A percentile compares a stretch with the other conserved stretches of the same genome.
Conservation (phyloP, 2,329 filamentous ascomycete genomes). For the Zymoseptoria crescenta region DNA sequence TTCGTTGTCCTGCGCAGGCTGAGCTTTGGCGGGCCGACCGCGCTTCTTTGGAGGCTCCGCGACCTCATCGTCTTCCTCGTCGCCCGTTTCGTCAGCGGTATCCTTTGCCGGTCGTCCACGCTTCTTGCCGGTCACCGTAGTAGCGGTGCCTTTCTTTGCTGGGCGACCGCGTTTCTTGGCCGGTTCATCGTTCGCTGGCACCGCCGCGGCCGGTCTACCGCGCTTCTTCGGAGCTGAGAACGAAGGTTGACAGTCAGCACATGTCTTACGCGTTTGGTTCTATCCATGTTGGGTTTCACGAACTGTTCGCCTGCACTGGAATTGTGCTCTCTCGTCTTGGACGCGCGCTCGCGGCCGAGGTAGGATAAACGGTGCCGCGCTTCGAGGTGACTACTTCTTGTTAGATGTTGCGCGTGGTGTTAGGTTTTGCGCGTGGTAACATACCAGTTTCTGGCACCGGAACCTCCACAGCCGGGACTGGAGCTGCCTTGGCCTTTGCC, state of each 20-base stretch:
- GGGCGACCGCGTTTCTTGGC: constrained; percentile 26
- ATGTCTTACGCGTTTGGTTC: neutral
- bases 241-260: neutral
- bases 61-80: constrained; percentile 1
- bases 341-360: constrained; percentile 23
- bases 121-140: constrained; percentile 6
- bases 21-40: constrained; percentile 18
- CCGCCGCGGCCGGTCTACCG: constrained; percentile 7
- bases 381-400: constrained; percentile 16
- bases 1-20: constrained; percentile 16
- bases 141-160: constrained; percentile 5
- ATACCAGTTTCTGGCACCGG: neutral
- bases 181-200: constrained; percentile 7
- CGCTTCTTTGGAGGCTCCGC: constrained; percentile 24
- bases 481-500: constrained; percentile 1
- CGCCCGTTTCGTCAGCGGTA: constrained; percentile 1
- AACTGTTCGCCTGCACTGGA: neutral
- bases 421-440: neutral
- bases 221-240: constrained; percentile 9
- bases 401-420: constrained; percentile 1
- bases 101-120: constrained; percentile 6
- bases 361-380: constrained; percentile 21
- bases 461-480: neutral
- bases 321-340: constrained; percentile 11
- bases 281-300: neutral